A percentile compares a stretch with the other conserved stretches of the same genome.
phyloP scores from a whole-genome alignment of 169 alveolate genomes.

The Cryptosporidium meleagridis region DNA sequence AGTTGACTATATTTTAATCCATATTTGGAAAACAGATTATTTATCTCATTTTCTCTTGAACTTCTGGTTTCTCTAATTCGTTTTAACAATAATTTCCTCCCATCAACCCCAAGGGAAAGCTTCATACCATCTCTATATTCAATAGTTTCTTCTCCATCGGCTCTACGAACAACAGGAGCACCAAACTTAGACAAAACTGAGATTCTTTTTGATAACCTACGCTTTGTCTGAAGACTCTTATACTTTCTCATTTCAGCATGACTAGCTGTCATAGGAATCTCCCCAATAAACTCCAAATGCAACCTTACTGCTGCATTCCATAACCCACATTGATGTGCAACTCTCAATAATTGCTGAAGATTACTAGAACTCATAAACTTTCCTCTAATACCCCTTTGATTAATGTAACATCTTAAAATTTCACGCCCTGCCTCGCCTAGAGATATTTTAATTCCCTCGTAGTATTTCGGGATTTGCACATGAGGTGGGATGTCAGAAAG shows the following conservation, averaged over 20 bases:
- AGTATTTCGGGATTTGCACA: slow-evolving; percentile 70
- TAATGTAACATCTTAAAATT: slow-evolving; percentile 60
- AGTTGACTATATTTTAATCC: slow-evolving; percentile 76
- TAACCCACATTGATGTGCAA: slow-evolving; percentile 73
- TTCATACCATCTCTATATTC: slow-evolving; percentile 75
- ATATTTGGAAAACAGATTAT: slow-evolving; percentile 69
- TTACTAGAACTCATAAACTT: slow-evolving; percentile 73
- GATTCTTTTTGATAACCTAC: slow-evolving; percentile 70
- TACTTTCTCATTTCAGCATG: slow-evolving; percentile 75
- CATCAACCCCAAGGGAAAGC: slow-evolving; percentile 76
- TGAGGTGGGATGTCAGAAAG: slow-evolving; percentile 72
- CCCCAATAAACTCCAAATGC: slow-evolving; percentile 74
- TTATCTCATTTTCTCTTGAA: slow-evolving; percentile 74
- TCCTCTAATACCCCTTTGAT: slow-evolving; percentile 68
- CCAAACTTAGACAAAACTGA: slow-evolving; percentile 74
- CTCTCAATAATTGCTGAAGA: slow-evolving; percentile 64
- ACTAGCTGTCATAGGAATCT: slow-evolving; percentile 75
- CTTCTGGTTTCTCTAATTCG: slow-evolving; percentile 69
- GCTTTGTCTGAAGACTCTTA: slow-evolving; percentile 64
- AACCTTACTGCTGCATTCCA: slow-evolving; percentile 74
- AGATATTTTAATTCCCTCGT: slow-evolving; percentile 68
- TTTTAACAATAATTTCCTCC: slow-evolving; percentile 44
- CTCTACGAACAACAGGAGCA: slow-evolving; percentile 75
- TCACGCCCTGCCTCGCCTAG: slow-evolving; percentile 74
- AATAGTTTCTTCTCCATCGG: slow-evolving; percentile 73